Conservation (phyloP, 257 asterid species). For the Solanum habrochaites region DNA sequence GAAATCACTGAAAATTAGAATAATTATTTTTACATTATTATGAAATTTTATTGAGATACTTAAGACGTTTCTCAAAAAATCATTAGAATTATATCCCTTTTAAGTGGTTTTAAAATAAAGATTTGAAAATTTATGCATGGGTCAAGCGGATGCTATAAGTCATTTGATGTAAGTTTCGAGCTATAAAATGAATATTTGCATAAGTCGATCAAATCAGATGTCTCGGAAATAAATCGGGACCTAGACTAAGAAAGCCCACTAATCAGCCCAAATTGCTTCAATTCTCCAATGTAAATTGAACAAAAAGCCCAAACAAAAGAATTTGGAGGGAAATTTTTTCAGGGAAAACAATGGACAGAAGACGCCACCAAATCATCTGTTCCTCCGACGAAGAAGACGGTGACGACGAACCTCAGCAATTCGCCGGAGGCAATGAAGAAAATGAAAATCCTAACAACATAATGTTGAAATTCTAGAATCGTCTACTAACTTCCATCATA, state of each 20-base stretch:
- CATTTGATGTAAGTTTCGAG: too few species aligned
- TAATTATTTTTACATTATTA: too few species aligned
- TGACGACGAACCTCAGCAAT: constrained; percentile 16
- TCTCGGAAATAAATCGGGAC: neutral
- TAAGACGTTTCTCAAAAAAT: too few species aligned
- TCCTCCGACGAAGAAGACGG: constrained; percentile 60
- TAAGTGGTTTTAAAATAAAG: too few species aligned
- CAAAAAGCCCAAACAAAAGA: neutral
- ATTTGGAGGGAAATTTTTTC: constrained; percentile 35
- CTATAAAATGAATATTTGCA: neutral
- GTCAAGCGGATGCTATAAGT: too few species aligned
- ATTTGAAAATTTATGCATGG: too few species aligned
- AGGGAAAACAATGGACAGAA: constrained; percentile 25
- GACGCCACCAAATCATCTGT: constrained; percentile 49
- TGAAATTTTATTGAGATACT: too few species aligned
- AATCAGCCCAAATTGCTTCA: neutral
- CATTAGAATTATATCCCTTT: too few species aligned
- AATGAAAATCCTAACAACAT: constrained; percentile 26
- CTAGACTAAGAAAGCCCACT: neutral
- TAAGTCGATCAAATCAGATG: neutral
- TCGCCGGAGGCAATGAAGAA: constrained; percentile 8
- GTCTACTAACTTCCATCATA: constrained; percentile 36
- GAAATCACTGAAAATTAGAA: too few species aligned
- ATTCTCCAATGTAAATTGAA: neutral
- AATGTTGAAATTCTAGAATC: constrained; percentile 4